Evolutionary conservation across 2,329 filamentous ascomycete genomes (phyloP).

Genomic region (Pseudogymnoascus sp.): DNA sequence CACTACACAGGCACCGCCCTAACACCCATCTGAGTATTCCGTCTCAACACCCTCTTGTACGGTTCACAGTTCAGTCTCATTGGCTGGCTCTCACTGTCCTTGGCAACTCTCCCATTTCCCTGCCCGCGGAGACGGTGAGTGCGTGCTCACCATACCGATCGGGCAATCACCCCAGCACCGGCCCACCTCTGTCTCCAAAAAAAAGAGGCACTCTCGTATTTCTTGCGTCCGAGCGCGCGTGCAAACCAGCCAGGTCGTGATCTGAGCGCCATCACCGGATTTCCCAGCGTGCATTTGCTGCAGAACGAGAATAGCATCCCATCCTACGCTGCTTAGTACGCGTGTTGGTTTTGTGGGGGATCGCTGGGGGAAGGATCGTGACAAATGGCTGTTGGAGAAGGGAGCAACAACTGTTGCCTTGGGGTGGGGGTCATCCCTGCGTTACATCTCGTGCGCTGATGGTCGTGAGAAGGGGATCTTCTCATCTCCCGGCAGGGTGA

Average conservation of each 20-base stretch:
- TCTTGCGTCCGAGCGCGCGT: neutral
- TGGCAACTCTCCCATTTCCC: neutral
- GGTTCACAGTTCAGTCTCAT: neutral
- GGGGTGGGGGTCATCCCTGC: constrained; percentile 5
- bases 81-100: neutral
- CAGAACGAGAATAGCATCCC: neutral
- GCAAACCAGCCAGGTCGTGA: neutral
- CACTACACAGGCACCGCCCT: neutral
- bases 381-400: constrained; percentile 6
- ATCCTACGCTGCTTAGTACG: neutral
- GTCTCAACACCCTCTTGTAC: neutral
- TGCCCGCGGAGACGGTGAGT: constrained; percentile 1
- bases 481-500: neutral
- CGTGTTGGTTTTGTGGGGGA: constrained; percentile 4
- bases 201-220: neutral
- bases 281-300: neutral
- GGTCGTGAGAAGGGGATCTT: neutral
- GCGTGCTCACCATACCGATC: neutral
- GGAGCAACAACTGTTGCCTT: neutral
- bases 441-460: constrained; percentile 1
- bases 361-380: constrained; percentile 2
- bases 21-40: constrained; percentile 4
- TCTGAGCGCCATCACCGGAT: neutral
- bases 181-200: constrained; percentile 5
- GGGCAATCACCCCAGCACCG: neutral